Percentiles rank a stretch among this genome's conserved stretches.
Conservation (phyloP, 495 filamentous ascomycete species). For the Recurvomyces mirabilis region DNA sequence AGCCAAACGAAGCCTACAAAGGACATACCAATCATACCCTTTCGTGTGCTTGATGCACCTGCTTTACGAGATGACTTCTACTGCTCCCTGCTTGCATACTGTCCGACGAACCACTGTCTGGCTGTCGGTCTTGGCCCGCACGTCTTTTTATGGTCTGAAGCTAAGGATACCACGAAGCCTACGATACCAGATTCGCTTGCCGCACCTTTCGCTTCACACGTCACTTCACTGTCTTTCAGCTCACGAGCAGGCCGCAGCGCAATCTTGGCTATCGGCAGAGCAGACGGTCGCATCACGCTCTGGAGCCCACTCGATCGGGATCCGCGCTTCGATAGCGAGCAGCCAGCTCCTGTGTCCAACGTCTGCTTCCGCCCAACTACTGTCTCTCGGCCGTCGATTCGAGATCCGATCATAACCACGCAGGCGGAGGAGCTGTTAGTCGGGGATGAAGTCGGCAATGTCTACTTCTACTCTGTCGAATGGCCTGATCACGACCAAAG, state of each 20-base stretch:
- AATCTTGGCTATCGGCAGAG: constrained; percentile 78
- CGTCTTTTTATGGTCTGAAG: constrained; percentile 86
- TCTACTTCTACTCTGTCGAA: constrained; percentile 85
- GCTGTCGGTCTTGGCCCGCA: constrained; percentile 74
- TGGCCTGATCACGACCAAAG: constrained; percentile 49
- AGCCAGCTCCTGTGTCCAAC: constrained; percentile 62
- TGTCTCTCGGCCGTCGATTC: constrained; percentile 29
- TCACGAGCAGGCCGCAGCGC: constrained; percentile 61
- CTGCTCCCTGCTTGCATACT: constrained; percentile 84
- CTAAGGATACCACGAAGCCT: constrained; percentile 40
- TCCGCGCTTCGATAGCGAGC: constrained; percentile 62
- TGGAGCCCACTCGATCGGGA: constrained; percentile 50
- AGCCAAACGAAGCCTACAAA: background rate
- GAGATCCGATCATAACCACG: constrained; percentile 26
- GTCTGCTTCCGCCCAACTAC: constrained; percentile 52
- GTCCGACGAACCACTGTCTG: constrained; percentile 54
- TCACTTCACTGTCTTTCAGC: constrained; percentile 84
- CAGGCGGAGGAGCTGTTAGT: constrained; percentile 72
- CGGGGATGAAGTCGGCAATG: constrained; percentile 72
- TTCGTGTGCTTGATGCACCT: constrained; percentile 72
- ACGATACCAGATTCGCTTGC: constrained; percentile 35
- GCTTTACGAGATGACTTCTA: constrained; percentile 88
- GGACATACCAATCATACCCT: constrained; percentile 16
- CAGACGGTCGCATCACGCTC: constrained; percentile 50
- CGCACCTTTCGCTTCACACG: constrained; percentile 33